Conservation (phyloP, 805 yeast genomes). For the Wickerhamiella azymoides region DNA sequence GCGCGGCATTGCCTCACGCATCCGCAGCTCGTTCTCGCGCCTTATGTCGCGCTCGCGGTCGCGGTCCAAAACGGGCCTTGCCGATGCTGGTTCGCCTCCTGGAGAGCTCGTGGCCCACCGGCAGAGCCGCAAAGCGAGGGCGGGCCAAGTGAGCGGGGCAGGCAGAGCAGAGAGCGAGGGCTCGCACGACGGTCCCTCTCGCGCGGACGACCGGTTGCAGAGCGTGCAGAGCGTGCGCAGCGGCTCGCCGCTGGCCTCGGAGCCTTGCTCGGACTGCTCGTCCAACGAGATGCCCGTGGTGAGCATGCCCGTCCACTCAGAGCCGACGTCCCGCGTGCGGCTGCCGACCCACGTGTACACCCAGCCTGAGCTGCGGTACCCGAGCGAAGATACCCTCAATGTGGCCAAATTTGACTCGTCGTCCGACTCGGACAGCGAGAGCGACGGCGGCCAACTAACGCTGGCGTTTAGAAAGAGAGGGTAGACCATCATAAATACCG, state of each 20-base stretch:
- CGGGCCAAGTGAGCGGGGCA: no score
- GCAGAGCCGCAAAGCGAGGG: neutral
- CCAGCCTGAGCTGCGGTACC: neutral
- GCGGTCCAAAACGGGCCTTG: neutral
- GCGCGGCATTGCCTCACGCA: slow-evolving; percentile 60
- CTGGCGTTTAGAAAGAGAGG: slow-evolving; percentile 11
- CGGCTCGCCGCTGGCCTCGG: neutral
- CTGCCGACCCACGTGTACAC: slow-evolving; percentile 2
- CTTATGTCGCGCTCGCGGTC: slow-evolving; percentile 6
- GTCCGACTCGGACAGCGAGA: slow-evolving; percentile 13
- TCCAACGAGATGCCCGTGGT: neutral
- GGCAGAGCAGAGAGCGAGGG: no score
- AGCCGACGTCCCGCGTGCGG: neutral
- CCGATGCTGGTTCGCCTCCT: neutral
- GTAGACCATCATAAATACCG: neutral
- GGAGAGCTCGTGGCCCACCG: neutral
- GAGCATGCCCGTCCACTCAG: neutral
- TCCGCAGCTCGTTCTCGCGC: slow-evolving; percentile 34
- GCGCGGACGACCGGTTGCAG: no score
- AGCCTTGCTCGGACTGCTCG: neutral
- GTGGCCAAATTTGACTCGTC: neutral
- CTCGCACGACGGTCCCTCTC: no score
- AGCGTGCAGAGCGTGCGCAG: no score
- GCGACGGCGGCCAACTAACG: slow-evolving; percentile 18
- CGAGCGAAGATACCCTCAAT: slow-evolving; percentile 8